Base-by-base conservation (phyloP, 257 asterid genomes). In the Ilex asprella region DNA sequence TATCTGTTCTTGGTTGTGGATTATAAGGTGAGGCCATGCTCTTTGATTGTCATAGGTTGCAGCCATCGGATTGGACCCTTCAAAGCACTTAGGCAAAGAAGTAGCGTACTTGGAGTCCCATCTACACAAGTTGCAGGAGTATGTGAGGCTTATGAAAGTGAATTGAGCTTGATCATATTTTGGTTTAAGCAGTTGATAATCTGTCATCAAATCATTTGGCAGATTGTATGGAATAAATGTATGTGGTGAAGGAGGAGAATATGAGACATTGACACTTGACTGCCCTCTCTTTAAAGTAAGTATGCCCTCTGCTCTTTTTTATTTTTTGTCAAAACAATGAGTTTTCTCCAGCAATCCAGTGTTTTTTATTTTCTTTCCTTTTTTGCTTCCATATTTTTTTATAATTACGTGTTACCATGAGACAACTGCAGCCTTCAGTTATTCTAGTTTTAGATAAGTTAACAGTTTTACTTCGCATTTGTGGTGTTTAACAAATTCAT, bases 231-330 rank as follows among this genome's bases (percentile, higher is more conserved):
- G 97, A 69, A 78, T 89, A 68, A 92, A 92, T 71, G 87, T 86
- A 55, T 92, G 99, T 68, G 99, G 99, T 76, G 99, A 92, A 85
- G 99, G 97, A 64, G 99, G 97, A 74, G 97, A 92, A 75, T 89
- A 92, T 65, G 99, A 92, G 78, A 89, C 97, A 57, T 80, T 92
- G 79, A 92, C 99, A 58, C 89, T 92, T 70, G 97, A 92, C 77
- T 92, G 99, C 52, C 97, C 99, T 62, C 91, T 89, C 70, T 92
- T 89, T 77, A 77, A 83, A 70, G 99, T 87, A 75, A 76, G 95
- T 73, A 35, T 50, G 11, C 46, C 39, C 15, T 53, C 57, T 53
- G 16, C 15, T 2, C 11, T 15, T 21, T 70, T 63, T 72, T 56
- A 21, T 51, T 67, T 39, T 58, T 15, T 58, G 47, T 49, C 15